Evolutionary conservation across 139 green algal genomes (phyloP).

Genomic region (Limnomonas spitsbergensis): DNA sequence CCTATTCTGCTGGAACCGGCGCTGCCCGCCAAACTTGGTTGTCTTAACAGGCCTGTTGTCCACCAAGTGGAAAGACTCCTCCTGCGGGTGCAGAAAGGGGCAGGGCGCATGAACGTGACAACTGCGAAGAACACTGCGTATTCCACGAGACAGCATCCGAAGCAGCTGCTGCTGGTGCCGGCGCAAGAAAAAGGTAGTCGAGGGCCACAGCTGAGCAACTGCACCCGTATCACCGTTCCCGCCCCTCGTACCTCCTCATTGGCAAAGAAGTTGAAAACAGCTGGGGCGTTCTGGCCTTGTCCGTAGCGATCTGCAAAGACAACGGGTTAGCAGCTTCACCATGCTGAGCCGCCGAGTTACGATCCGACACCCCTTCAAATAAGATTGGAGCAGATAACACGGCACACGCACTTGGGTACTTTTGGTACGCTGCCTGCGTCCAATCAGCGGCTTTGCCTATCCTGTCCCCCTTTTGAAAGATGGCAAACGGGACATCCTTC

Average conservation of each 20-base stretch:
- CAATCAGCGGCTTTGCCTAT: slow-evolving; percentile 76
- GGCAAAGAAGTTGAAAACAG: slow-evolving; percentile 94
- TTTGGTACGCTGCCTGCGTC: slow-evolving; percentile 52
- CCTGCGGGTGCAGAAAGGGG: slow-evolving; percentile 45
- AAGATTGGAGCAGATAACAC: too few relatives aligned
- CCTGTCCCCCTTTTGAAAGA: slow-evolving; percentile 90
- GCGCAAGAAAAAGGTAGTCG: too few relatives aligned
- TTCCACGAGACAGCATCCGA: too few relatives aligned
- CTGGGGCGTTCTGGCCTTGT: slow-evolving; percentile 37
- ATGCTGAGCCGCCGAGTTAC: too few relatives aligned
- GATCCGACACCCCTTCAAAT: too few relatives aligned
- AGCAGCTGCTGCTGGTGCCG: too few relatives aligned
- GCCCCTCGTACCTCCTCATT: slow-evolving; percentile 84
- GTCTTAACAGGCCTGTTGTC: slow-evolving; percentile 80
- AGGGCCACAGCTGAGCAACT: too few relatives aligned
- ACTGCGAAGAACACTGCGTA: too few relatives aligned
- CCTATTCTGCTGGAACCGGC: slow-evolving; percentile 61
- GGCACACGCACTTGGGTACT: slow-evolving; percentile 53
- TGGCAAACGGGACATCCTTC: slow-evolving; percentile 90
- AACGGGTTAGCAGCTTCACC: not conserved
- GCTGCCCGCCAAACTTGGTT: slow-evolving; percentile 45
- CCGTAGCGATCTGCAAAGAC: slow-evolving; percentile 18
- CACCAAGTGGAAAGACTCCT: slow-evolving; percentile 94
- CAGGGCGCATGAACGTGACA: not conserved
- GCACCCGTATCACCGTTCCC: too few relatives aligned